These are phyloP conservation scores for Xylaria longipes DNA, from an alignment of 495 filamentous ascomycete genomes.

Conservation along the genomic window DNA sequence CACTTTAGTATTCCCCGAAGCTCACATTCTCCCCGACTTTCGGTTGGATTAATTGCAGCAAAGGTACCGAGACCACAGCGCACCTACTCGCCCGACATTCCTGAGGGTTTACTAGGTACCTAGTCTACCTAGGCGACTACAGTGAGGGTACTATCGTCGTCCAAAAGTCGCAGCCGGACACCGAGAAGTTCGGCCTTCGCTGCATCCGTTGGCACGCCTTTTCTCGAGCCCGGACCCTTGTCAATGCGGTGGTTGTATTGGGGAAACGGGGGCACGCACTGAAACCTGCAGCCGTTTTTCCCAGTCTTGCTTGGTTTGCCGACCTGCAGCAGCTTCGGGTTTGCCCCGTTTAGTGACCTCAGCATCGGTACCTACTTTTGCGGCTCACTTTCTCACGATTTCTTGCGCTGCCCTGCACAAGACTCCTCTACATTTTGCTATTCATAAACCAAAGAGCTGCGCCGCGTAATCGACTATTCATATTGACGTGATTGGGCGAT, in stretches of 20 bases:
- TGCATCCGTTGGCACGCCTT: not conserved
- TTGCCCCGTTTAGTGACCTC: constrained; percentile 6
- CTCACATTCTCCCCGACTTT: not conserved
- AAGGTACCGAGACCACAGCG: not conserved
- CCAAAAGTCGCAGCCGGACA: not conserved
- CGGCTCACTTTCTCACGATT: not conserved
- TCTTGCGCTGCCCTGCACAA: not conserved
- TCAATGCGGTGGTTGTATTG: not conserved
- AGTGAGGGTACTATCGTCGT: not conserved
- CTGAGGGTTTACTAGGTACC: not conserved
- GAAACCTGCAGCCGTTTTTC: constrained; percentile 22
- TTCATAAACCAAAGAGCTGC: not conserved
- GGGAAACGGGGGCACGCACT: constrained; percentile 3
- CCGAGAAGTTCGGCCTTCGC: not conserved
- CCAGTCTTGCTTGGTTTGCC: not conserved
- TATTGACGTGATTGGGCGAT: not conserved
- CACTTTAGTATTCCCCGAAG: not conserved
- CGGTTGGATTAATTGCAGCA: not conserved
- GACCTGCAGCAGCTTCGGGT: not conserved
- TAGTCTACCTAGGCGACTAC: not conserved
- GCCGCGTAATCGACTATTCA: not conserved
- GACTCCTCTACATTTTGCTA: not conserved
- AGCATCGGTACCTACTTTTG: not conserved
- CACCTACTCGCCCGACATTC: not conserved
- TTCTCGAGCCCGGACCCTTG: not conserved